phyloP scores from a whole-genome alignment of 108 stramenopile species.

The Nitzschia putrida region DNA sequence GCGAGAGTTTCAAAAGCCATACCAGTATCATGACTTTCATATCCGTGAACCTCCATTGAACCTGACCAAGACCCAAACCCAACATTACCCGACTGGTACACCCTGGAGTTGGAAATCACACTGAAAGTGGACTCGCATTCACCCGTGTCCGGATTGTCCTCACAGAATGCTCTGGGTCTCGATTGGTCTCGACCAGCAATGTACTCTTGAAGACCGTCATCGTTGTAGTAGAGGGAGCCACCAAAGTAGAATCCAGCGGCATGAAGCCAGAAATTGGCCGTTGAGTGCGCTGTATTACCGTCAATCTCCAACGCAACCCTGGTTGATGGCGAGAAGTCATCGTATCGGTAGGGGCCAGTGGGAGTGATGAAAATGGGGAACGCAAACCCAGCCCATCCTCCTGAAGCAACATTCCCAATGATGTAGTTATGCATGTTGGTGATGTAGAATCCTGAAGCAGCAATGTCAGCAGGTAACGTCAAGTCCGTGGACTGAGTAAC shows the following conservation, averaged over 20 bases:
- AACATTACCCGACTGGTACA: conserved; percentile 8
- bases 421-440: conserved; percentile 50
- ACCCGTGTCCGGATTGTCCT: neutral
- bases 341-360: conserved; percentile 22
- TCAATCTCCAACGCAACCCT: conserved; percentile 23
- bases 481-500: conserved; percentile 34
- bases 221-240: conserved; percentile 48
- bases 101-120: neutral
- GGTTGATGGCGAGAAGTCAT: conserved; percentile 18
- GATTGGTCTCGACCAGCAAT: conserved; percentile 32
- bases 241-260: conserved; percentile 50
- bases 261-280: conserved; percentile 45
- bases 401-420: conserved; percentile 48
- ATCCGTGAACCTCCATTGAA: conserved; percentile 37
- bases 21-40: conserved; percentile 38
- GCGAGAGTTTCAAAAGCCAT: conserved; percentile 39
- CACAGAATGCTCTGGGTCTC: conserved; percentile 8
- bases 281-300: conserved; percentile 47
- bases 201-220: conserved; percentile 22
- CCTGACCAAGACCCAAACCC: conserved; percentile 41
- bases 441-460: conserved; percentile 50
- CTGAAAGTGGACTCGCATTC: neutral
- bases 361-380: conserved; percentile 34
- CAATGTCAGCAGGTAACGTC: conserved; percentile 42
- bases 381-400: conserved; percentile 54